These are phyloP conservation scores for Nitzschia inconspicua DNA, from an alignment of 108 stramenopile genomes.

Conservation along the genomic window DNA sequence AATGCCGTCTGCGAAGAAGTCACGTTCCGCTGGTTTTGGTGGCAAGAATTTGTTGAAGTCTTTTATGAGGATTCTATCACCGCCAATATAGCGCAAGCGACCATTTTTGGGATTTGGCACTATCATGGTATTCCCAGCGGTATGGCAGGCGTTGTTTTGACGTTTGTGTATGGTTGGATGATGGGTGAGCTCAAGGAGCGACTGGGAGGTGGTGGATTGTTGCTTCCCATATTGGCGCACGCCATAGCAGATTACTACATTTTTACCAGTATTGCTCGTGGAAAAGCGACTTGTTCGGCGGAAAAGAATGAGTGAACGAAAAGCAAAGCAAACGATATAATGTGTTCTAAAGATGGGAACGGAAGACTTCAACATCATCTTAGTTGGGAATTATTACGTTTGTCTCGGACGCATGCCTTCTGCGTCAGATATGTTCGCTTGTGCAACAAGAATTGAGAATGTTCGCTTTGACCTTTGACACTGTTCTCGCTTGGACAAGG, in stretches of 20 bases:
- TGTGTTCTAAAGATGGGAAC: too few relatives aligned
- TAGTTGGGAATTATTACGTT: too few relatives aligned
- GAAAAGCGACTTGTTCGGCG: too few relatives aligned
- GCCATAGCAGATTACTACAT: slow-evolving; percentile 39
- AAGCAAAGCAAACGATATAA: too few relatives aligned
- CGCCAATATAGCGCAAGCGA: slow-evolving; percentile 25
- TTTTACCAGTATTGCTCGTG: slow-evolving; percentile 28
- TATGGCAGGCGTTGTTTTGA: slow-evolving; percentile 21
- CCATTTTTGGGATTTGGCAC: slow-evolving; percentile 21
- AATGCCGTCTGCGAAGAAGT: slow-evolving; percentile 37
- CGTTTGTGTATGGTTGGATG: slow-evolving; percentile 31
- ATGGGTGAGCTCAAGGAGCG: slow-evolving; percentile 17
- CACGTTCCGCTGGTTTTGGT: slow-evolving; percentile 7
- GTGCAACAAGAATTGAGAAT: too few relatives aligned
- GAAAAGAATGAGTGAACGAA: too few relatives aligned
- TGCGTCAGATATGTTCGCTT: too few relatives aligned
- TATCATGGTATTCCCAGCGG: slow-evolving; percentile 33
- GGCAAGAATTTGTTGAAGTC: background rate
- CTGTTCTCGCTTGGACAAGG: too few relatives aligned
- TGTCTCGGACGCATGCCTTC: too few relatives aligned
- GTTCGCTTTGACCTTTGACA: too few relatives aligned
- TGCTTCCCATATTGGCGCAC: slow-evolving; percentile 29
- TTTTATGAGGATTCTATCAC: background rate
- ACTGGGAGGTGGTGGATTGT: slow-evolving; percentile 14
- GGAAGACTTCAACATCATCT: too few relatives aligned